phyloP scores from a whole-genome alignment of 2,329 filamentous ascomycete genomes.

The Cladosporium phlei region DNA sequence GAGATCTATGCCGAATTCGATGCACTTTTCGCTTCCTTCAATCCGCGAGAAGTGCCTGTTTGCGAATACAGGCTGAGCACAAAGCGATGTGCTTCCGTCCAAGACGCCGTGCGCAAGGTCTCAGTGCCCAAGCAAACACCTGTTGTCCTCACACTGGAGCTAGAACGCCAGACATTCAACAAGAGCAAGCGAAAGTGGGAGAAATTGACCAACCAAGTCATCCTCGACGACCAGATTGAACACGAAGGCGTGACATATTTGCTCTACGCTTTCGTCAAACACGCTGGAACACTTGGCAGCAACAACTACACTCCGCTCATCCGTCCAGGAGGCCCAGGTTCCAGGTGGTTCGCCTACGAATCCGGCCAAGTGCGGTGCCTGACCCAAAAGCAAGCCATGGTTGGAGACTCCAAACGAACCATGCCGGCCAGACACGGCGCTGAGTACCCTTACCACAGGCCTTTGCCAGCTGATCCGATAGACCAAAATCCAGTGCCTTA shows the following conservation, averaged over 20 bases:
- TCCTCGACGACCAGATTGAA: constrained; percentile 50
- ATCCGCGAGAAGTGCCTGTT: constrained; percentile 18
- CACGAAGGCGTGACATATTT: constrained; percentile 48
- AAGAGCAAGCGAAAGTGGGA: constrained; percentile 51
- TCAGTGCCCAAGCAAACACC: constrained; percentile 28
- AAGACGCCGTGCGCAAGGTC: constrained; percentile 38
- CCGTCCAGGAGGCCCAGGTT: constrained; percentile 51
- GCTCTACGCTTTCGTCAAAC: constrained; percentile 57
- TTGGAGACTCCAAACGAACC: neutral
- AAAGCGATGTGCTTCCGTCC: constrained; percentile 34
- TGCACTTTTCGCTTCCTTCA: constrained; percentile 23
- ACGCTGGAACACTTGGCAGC: constrained; percentile 55
- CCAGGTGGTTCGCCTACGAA: constrained; percentile 57
- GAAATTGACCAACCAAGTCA: constrained; percentile 53
- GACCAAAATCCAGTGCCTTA: constrained; percentile 42
- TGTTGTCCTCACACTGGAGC: constrained; percentile 41
- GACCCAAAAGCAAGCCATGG: constrained; percentile 49
- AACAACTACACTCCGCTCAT: constrained; percentile 57
- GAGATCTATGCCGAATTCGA: constrained; percentile 17
- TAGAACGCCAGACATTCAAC: constrained; percentile 55
- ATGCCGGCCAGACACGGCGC: neutral
- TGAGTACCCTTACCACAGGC: constrained; percentile 5
- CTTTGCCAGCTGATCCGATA: neutral
- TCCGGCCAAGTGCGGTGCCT: constrained; percentile 49
- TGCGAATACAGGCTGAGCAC: constrained; percentile 26